These are phyloP conservation scores for Grosmannia penicillata DNA, from an alignment of 2,329 filamentous ascomycete species.

Conservation along the genomic window DNA sequence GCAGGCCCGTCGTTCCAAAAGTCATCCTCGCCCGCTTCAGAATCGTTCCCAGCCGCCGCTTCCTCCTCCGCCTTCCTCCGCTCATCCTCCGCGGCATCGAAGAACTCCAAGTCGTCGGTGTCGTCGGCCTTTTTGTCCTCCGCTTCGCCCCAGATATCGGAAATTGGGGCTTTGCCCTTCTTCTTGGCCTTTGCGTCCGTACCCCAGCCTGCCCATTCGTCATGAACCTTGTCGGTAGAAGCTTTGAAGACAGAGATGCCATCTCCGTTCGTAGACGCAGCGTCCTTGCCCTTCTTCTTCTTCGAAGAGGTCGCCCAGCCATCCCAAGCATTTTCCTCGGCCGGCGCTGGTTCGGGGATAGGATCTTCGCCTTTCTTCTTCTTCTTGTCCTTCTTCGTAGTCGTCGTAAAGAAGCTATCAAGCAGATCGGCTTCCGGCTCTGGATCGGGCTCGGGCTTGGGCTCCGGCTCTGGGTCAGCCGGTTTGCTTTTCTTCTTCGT, in stretches of 20 bases:
- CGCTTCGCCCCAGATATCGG: conserved; percentile 4
- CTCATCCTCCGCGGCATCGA: conserved; percentile 29
- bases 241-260: not conserved
- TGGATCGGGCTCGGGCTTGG: conserved; percentile 4
- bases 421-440: conserved; percentile 3
- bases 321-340: not conserved
- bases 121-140: conserved; percentile 11
- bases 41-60: conserved; percentile 12
- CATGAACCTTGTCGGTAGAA: conserved; percentile 4
- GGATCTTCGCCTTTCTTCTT: conserved; percentile 1
- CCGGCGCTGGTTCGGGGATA: not conserved
- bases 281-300: conserved; percentile 6
- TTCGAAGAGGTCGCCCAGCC: not conserved
- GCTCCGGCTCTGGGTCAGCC: conserved; percentile 9
- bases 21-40: conserved; percentile 16
- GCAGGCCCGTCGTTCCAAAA: conserved; percentile 22
- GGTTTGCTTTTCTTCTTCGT: no score
- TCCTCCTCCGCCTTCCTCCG: conserved; percentile 22
- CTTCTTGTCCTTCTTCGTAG: conserved; percentile 4
- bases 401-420: not conserved
- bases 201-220: conserved; percentile 9
- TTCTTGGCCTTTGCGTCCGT: conserved; percentile 5
- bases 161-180: conserved; percentile 3
- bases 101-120: conserved; percentile 12
- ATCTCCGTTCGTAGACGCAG: conserved; percentile 4